These are phyloP conservation scores for Heterobasidion occidentale DNA, from an alignment of 1,284 basidiomycete genomes.

Conservation along the genomic window DNA sequence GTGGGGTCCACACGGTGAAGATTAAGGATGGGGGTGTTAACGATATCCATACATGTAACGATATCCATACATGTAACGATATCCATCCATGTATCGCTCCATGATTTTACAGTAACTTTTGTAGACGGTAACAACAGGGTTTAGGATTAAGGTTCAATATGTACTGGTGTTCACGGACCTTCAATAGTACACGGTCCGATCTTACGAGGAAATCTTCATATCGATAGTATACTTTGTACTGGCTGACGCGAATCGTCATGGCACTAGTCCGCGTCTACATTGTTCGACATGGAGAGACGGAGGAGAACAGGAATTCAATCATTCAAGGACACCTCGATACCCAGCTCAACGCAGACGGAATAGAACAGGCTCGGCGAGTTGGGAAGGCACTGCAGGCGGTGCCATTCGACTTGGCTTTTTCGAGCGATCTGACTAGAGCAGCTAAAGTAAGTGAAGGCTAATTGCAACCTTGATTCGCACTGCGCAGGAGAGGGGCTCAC, in stretches of 20 bases:
- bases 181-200: background rate
- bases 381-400: constrained; percentile 43
- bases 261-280: constrained; percentile 39
- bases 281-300: constrained; percentile 71
- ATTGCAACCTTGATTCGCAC: background rate
- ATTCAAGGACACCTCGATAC: constrained; percentile 71
- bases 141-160: background rate
- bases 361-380: constrained; percentile 46
- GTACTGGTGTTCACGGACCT: background rate
- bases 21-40: background rate
- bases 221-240: too few relatives aligned
- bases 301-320: constrained; percentile 49
- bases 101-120: too few relatives aligned
- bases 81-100: background rate
- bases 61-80: background rate
- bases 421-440: constrained; percentile 62
- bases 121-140: background rate
- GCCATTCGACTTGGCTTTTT: constrained; percentile 45
- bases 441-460: constrained; percentile 35
- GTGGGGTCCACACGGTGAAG: background rate
- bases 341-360: constrained; percentile 47
- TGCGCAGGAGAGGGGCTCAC: background rate
- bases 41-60: background rate
- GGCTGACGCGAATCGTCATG: background rate
- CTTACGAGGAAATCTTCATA: too few relatives aligned